phyloP scores from a whole-genome alignment of 2,329 filamentous ascomycete species.

The Trichophyton simii region DNA sequence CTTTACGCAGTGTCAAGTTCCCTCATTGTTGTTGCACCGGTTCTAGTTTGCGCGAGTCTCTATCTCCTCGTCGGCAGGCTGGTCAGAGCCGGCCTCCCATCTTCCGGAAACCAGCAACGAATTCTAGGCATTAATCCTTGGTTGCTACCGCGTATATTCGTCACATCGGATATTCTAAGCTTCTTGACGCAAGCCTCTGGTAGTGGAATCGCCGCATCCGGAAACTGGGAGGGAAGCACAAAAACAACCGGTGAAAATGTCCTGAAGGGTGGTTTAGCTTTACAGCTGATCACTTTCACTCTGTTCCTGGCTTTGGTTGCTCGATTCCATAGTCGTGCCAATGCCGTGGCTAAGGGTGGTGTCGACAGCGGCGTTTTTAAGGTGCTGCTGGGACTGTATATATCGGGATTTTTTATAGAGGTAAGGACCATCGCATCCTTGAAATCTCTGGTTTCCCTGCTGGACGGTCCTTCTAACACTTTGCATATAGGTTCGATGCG shows the following conservation, averaged over 20 bases:
- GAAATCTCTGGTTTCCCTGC: neutral
- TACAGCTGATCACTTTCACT: conserved; percentile 32
- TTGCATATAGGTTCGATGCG: conserved; percentile 33
- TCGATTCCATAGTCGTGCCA: conserved; percentile 28
- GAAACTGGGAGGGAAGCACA: conserved; percentile 32
- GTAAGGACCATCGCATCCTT: conserved; percentile 22
- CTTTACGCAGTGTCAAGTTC: conserved; percentile 31
- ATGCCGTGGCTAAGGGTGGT: conserved; percentile 10
- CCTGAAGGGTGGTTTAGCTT: conserved; percentile 32
- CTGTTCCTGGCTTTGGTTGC: conserved; percentile 32
- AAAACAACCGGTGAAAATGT: conserved; percentile 30
- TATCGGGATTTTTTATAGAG: conserved; percentile 36
- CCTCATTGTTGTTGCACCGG: conserved; percentile 38
- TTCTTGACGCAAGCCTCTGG: conserved; percentile 37
- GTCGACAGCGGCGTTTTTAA: conserved; percentile 27
- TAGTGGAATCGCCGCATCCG: conserved; percentile 32
- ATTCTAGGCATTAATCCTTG: conserved; percentile 28
- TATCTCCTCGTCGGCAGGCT: conserved; percentile 42
- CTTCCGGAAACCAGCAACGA: conserved; percentile 17
- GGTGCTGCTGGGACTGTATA: conserved; percentile 33
- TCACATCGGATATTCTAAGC: conserved; percentile 35
- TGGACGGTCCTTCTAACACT: neutral
- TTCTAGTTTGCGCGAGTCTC: conserved; percentile 40
- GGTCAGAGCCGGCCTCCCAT: conserved; percentile 29
- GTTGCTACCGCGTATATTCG: conserved; percentile 36